phyloP scores from a whole-genome alignment of 1,139 yeast genomes.

The Pichia sp. region DNA sequence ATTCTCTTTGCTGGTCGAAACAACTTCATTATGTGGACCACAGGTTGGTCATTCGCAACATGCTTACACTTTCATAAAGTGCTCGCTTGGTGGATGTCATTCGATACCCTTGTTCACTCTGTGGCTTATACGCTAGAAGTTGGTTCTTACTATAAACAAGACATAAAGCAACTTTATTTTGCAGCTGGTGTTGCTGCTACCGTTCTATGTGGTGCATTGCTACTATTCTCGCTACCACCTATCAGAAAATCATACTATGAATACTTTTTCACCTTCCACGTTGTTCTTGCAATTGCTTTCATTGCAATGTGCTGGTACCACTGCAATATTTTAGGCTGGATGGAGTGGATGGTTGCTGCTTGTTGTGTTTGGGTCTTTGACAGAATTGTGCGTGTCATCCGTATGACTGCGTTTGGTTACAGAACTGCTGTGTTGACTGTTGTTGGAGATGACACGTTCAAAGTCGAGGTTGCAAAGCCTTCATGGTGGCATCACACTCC shows the following conservation, averaged over 20 bases:
- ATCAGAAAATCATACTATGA: slow-evolving; percentile 45
- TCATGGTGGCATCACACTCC: slow-evolving; percentile 29
- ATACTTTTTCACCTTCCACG: slow-evolving; percentile 31
- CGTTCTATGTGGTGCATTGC: slow-evolving; percentile 34
- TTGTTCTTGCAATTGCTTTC: slow-evolving; percentile 30
- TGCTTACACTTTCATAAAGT: slow-evolving; percentile 54
- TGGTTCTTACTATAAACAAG: slow-evolving; percentile 5
- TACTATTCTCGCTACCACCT: slow-evolving; percentile 37
- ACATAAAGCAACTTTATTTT: slow-evolving; percentile 26
- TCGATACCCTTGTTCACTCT: slow-evolving; percentile 23
- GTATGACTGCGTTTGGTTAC: slow-evolving; percentile 33
- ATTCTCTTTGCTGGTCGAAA: slow-evolving; percentile 56
- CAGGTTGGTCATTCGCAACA: slow-evolving; percentile 54
- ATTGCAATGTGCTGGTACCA: slow-evolving; percentile 37
- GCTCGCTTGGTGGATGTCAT: slow-evolving; percentile 43
- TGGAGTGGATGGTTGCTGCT: slow-evolving; percentile 37
- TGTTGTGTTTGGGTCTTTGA: slow-evolving; percentile 34
- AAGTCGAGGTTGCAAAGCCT: slow-evolving; percentile 36
- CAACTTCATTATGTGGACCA: slow-evolving; percentile 47
- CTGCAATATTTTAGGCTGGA: slow-evolving; percentile 34
- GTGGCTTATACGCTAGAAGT: slow-evolving; percentile 16
- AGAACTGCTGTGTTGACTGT: slow-evolving; percentile 21
- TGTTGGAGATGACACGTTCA: slow-evolving; percentile 32
- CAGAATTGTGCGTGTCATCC: slow-evolving; percentile 29
- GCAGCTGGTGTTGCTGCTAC: slow-evolving; percentile 33